These are phyloP conservation scores for Suhomyces atakaporum DNA, from an alignment of 1,139 yeast genomes.

Conservation along the genomic window DNA sequence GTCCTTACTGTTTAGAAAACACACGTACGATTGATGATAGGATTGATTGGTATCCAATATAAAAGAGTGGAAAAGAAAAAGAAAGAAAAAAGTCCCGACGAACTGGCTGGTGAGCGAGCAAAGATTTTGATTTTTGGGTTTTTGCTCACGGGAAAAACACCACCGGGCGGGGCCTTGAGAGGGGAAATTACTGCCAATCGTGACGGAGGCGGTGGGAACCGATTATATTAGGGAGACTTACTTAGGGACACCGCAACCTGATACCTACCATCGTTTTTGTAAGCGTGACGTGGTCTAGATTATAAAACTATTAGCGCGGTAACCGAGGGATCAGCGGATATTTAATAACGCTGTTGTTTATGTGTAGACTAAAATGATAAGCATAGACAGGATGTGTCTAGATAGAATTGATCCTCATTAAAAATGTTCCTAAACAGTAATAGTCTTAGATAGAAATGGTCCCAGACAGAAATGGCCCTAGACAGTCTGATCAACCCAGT, in stretches of 20 bases:
- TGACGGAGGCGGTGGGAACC: not conserved
- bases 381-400: too few relatives aligned
- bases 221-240: not conserved
- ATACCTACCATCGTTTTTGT: too few relatives aligned
- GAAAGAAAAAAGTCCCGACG: slow-evolving; percentile 14
- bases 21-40: slow-evolving; percentile 14
- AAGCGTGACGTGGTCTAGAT: not conserved
- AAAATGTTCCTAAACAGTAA: too few relatives aligned
- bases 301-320: not conserved
- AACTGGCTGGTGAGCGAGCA: slow-evolving; percentile 11
- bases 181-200: slow-evolving; percentile 4
- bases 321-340: not conserved
- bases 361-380: not conserved
- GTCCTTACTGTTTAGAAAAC: not conserved
- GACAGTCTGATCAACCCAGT: too few relatives aligned
- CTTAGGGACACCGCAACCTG: not conserved
- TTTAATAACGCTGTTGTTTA: too few relatives aligned
- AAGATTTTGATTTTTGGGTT: slow-evolving; percentile 11
- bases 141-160: slow-evolving; percentile 9
- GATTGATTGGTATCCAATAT: slow-evolving; percentile 11
- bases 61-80: slow-evolving; percentile 10
- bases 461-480: too few relatives aligned
- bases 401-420: too few relatives aligned
- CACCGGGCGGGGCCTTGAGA: slow-evolving; percentile 12
- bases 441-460: too few relatives aligned